Evolutionary conservation across 495 filamentous ascomycete species (phyloP).

Genomic region (Aspergillus campestris): DNA sequence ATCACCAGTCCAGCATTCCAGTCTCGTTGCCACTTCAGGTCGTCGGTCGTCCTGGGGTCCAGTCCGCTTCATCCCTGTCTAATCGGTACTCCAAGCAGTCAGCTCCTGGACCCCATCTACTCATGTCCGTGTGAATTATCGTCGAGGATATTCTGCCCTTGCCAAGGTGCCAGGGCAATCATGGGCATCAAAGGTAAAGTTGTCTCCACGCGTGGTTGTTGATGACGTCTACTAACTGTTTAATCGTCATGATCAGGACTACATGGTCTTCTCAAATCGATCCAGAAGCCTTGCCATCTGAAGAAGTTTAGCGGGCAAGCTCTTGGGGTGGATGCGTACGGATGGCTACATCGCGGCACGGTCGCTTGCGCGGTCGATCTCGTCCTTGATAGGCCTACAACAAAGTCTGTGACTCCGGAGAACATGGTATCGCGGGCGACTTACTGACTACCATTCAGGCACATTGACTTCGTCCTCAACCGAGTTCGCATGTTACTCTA

Average conservation of each 20-base stretch:
- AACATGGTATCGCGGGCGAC: not conserved
- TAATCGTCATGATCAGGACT: slow-evolving; percentile 48
- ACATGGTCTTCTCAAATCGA: slow-evolving; percentile 87
- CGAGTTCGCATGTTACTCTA: slow-evolving; percentile 88
- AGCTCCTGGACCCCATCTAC: slow-evolving; percentile 5
- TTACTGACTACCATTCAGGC: slow-evolving; percentile 40
- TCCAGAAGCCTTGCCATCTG: slow-evolving; percentile 79
- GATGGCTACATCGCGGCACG: slow-evolving; percentile 94
- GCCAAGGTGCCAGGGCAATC: slow-evolving; percentile 26
- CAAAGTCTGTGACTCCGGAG: slow-evolving; percentile 48
- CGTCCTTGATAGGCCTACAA: slow-evolving; percentile 77
- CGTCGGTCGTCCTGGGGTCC: not conserved
- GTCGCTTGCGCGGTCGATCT: slow-evolving; percentile 87
- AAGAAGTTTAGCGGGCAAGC: slow-evolving; percentile 84
- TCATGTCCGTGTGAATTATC: slow-evolving; percentile 16
- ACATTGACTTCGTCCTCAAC: slow-evolving; percentile 85
- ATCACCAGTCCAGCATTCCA: slow-evolving; percentile 15
- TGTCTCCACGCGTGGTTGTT: slow-evolving; percentile 2
- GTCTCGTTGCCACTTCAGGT: slow-evolving; percentile 13
- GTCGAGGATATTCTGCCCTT: slow-evolving; percentile 26
- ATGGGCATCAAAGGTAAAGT: slow-evolving; percentile 66
- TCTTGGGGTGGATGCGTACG: slow-evolving; percentile 91
- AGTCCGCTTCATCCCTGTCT: too few relatives aligned
- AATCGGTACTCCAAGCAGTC: not conserved
- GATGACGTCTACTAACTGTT: not conserved